These are phyloP conservation scores for Gastrolobium villosum DNA, from an alignment of 306 rosid species.

Conservation along the genomic window DNA sequence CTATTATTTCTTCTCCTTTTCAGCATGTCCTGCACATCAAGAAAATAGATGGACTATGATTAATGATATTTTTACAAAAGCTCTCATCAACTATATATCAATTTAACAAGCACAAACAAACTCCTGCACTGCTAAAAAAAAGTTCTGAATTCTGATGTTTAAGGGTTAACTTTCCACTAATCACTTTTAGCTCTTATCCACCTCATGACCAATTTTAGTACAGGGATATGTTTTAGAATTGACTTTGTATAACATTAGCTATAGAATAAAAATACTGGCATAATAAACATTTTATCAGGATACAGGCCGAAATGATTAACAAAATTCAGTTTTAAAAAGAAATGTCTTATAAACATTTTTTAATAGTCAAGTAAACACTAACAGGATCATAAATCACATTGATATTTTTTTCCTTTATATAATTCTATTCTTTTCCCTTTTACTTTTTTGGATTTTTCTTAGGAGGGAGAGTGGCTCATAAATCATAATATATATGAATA, in stretches of 20 bases:
- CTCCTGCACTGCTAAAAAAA: background rate
- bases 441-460: background rate
- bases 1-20: constrained; percentile 62
- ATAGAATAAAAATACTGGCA: constrained; percentile 19
- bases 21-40: constrained; percentile 64
- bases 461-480: background rate
- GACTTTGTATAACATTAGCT: background rate
- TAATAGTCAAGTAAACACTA: background rate
- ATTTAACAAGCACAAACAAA: background rate
- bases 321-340: background rate
- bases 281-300: background rate
- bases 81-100: background rate
- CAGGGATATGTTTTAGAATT: background rate
- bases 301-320: background rate
- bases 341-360: no score
- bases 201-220: background rate
- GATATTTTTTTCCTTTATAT: background rate
- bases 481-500: background rate
- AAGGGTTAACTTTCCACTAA: background rate
- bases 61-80: background rate
- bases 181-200: background rate
- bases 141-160: background rate
- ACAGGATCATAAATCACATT: background rate
- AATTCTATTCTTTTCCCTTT: background rate
- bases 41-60: background rate